Base-by-base conservation (phyloP, 2,329 filamentous ascomycete species). In the Verticillium longisporum region DNA sequence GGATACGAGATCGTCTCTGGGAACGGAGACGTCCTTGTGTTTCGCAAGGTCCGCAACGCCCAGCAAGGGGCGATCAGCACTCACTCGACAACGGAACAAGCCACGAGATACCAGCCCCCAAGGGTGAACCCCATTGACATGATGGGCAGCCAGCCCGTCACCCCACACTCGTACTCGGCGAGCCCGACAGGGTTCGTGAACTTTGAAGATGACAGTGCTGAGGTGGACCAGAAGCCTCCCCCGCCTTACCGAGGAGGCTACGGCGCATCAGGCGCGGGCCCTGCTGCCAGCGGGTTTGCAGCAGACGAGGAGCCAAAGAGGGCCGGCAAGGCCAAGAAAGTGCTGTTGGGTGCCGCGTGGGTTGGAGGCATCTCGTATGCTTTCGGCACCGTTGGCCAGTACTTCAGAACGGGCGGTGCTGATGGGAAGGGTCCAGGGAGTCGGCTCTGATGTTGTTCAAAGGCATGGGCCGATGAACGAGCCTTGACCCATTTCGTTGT, bases 1-100 rank as follows among this genome's bases (percentile, higher is more conserved):
- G 88, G 88, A 0, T 91, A 86, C 64, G 87, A 89, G 66, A 85
- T 90, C 45, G 80, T 87, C 1, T 85, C 87, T 2, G 87, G 86
- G 1, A 78, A 78, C 56, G 82, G 81, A 6, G 81, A 90, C 64
- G 77, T 89, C 4, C 77, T 91, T 32, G 80, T 91, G 4, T 88
- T 90, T 68, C 85, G 85, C 64, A 87, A 88, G 71, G 79, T 84
- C 4, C 76, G 78, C 6, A 67, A 73, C 3, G 67, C 73, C 32
- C 61, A 65, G 10, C 21, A 21, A 21, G 18, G 50, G 31, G 33
- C 37, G 11, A 13, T 55, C 31, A 58, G 57, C 36, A 41, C 54
- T 31, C 26, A 57, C 32, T 21, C 55, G 36, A 65, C 55, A 18
- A 21, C 60, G 41, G 63, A 65, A 36, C 60, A 55, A 56, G 57